These are phyloP conservation scores for Monilinia fructicola DNA, from an alignment of 2,329 filamentous ascomycete genomes.

Conservation along the genomic window DNA sequence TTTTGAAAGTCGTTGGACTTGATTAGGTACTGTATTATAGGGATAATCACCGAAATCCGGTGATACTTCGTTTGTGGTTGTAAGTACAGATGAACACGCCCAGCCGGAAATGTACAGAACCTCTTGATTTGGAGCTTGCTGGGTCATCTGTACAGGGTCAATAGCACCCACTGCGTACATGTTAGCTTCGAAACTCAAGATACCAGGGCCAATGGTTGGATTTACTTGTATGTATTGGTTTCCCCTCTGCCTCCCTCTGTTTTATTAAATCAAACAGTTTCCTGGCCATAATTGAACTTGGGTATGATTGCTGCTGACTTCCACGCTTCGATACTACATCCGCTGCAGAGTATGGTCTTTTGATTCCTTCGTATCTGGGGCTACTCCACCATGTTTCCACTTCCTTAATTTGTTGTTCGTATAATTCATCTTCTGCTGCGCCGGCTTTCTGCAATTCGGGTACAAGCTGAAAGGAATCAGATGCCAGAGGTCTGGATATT, in stretches of 20 bases:
- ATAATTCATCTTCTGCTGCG: slow-evolving; percentile 78
- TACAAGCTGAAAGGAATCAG: slow-evolving; percentile 84
- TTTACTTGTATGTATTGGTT: slow-evolving; percentile 91
- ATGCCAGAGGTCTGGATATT: slow-evolving; percentile 40
- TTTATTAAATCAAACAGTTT: slow-evolving; percentile 91
- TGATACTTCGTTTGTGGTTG: slow-evolving; percentile 93
- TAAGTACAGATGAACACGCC: slow-evolving; percentile 93
- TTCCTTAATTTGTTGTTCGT: slow-evolving; percentile 78
- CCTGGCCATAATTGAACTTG: slow-evolving; percentile 89
- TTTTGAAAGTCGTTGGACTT: slow-evolving; percentile 93
- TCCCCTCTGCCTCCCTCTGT: slow-evolving; percentile 71
- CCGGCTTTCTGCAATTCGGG: slow-evolving; percentile 75
- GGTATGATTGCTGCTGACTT: slow-evolving; percentile 80
- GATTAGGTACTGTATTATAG: slow-evolving; percentile 98
- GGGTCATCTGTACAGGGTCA: slow-evolving; percentile 99
- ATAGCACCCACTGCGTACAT: slow-evolving; percentile 78
- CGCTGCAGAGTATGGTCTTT: slow-evolving; percentile 82
- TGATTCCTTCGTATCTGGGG: slow-evolving; percentile 83
- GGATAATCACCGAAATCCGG: slow-evolving; percentile 98
- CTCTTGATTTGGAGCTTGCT: slow-evolving; percentile 94
- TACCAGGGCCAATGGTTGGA: slow-evolving; percentile 25
- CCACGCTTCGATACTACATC: slow-evolving; percentile 94
- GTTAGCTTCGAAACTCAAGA: slow-evolving; percentile 25
- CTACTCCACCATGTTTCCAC: slow-evolving; percentile 90
- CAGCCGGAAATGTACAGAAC: slow-evolving; percentile 95